Percentiles rank a stretch among this genome's conserved stretches.
Evolutionary conservation across 2,329 filamentous ascomycete genomes (phyloP).

Genomic region (Colletotrichum karsti): DNA sequence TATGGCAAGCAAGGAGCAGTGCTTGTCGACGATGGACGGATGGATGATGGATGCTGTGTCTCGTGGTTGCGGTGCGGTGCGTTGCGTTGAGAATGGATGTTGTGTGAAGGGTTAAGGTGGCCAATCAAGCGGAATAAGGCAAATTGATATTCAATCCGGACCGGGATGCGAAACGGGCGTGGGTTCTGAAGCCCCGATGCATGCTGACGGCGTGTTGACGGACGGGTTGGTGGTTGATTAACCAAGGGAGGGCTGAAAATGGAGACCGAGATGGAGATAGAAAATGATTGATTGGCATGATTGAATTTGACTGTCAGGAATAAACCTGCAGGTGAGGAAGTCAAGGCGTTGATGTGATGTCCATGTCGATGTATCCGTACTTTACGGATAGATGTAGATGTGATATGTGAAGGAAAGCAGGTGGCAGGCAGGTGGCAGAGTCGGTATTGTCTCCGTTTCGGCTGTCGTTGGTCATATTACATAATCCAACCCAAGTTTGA

Average conservation of each 20-base stretch:
- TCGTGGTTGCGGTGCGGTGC: neutral
- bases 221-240: neutral
- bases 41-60: neutral
- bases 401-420: neutral
- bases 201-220: neutral
- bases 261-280: neutral
- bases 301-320: too few species aligned
- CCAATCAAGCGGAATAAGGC: neutral
- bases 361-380: too few species aligned
- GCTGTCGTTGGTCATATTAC: too few species aligned
- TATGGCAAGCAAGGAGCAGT: neutral
- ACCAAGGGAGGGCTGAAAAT: neutral
- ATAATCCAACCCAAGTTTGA: too few species aligned
- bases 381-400: too few species aligned
- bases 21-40: neutral
- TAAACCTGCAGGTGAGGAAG: too few species aligned
- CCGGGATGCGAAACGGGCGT: constrained; percentile 16
- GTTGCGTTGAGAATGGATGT: neutral
- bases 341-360: too few species aligned
- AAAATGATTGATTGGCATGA: too few species aligned
- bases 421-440: neutral
- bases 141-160: constrained; percentile 1
- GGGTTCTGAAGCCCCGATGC: neutral
- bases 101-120: neutral
- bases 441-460: too few species aligned